Conservation (phyloP, 2,329 filamentous ascomycete species). For the Graphilbum ipis-grandicollis region DNA sequence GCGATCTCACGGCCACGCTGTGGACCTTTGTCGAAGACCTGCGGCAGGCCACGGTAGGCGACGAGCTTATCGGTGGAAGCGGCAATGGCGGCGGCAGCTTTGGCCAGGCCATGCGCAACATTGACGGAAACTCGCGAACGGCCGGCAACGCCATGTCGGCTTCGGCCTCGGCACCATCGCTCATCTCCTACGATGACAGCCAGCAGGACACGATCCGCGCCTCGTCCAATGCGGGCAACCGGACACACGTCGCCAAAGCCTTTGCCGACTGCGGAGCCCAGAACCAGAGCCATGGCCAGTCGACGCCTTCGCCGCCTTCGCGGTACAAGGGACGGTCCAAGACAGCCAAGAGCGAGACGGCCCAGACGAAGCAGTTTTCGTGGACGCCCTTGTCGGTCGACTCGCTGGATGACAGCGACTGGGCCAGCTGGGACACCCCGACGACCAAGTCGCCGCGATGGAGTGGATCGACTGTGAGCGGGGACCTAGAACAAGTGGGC, state of each 20-base stretch:
- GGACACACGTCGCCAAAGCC: slow-evolving; percentile 24
- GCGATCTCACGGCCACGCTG: slow-evolving; percentile 75
- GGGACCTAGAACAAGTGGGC: slow-evolving; percentile 24
- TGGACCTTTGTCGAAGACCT: slow-evolving; percentile 95
- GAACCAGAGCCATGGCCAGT: too few species aligned
- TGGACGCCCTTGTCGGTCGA: slow-evolving; percentile 42
- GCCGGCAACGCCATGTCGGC: too few species aligned
- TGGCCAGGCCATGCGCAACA: slow-evolving; percentile 12
- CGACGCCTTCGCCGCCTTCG: slow-evolving; percentile 11
- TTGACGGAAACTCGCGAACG: slow-evolving; percentile 18
- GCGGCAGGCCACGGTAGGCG: slow-evolving; percentile 85
- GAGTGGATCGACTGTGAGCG: slow-evolving; percentile 42
- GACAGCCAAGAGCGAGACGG: slow-evolving; percentile 21
- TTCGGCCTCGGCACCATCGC: background rate
- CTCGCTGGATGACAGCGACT: slow-evolving; percentile 41
- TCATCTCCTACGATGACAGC: slow-evolving; percentile 8
- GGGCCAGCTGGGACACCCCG: slow-evolving; percentile 47
- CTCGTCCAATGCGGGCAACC: slow-evolving; percentile 15
- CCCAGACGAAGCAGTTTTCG: slow-evolving; percentile 44
- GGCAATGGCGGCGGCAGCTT: slow-evolving; percentile 29
- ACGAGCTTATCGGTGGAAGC: slow-evolving; percentile 75
- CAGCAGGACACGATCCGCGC: slow-evolving; percentile 29
- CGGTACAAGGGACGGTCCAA: slow-evolving; percentile 8
- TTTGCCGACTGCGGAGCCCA: slow-evolving; percentile 15
- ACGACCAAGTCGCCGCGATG: slow-evolving; percentile 34